phyloP scores from a whole-genome alignment of 2,329 filamentous ascomycete genomes.

The Corynespora cassiicola region DNA sequence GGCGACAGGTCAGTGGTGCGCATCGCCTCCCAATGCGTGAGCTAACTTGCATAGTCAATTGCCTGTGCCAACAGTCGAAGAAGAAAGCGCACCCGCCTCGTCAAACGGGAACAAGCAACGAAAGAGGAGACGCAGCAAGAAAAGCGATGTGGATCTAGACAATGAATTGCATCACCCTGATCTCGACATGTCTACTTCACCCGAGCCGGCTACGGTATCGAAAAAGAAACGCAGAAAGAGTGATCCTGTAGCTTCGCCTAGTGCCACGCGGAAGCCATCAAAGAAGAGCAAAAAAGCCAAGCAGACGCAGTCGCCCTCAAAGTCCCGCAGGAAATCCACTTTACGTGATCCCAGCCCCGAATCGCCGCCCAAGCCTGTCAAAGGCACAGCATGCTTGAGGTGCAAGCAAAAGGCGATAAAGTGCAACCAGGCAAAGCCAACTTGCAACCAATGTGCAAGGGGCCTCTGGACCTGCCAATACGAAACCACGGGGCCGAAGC shows the following conservation, averaged over 20 bases:
- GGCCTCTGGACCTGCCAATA: conserved; percentile 40
- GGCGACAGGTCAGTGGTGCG: conserved; percentile 29
- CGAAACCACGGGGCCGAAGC: conserved; percentile 16
- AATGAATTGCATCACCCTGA: conserved; percentile 16
- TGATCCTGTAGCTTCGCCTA: conserved; percentile 5
- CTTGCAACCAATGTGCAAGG: conserved; percentile 37
- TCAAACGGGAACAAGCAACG: conserved; percentile 14
- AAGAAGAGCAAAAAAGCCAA: conserved; percentile 27
- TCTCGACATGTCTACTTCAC: conserved; percentile 29
- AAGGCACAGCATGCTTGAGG: conserved; percentile 23
- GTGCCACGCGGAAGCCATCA: conserved; percentile 7
- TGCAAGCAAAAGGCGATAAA: conserved; percentile 38
- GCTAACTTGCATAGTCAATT: no score
- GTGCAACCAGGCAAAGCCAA: conserved; percentile 35
- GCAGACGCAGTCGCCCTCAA: conserved; percentile 20
- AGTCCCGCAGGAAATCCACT: conserved; percentile 17
- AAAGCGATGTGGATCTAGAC: conserved; percentile 14
- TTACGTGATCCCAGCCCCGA: conserved; percentile 6
- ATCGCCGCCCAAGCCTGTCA: conserved; percentile 15
- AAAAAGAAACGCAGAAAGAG: conserved; percentile 27
- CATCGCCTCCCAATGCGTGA: no score
- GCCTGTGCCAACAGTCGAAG: neutral
- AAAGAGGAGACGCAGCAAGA: conserved; percentile 27
- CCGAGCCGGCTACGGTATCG: conserved; percentile 20
- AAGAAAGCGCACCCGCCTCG: neutral